Base-by-base conservation (phyloP, 768 basidiomycete genomes). In the Boletellus emodensis region DNA sequence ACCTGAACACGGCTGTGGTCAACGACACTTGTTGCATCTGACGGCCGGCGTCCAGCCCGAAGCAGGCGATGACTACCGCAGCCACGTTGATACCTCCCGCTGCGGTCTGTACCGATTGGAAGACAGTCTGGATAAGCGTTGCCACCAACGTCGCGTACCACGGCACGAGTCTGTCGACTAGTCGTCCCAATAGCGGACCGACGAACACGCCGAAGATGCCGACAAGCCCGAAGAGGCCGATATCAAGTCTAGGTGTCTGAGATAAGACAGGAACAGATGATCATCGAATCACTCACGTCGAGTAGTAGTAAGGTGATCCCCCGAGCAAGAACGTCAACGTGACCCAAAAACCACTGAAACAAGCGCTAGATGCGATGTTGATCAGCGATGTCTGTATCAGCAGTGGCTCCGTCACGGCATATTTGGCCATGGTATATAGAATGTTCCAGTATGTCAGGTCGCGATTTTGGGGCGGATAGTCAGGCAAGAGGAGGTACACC, bases 291-390 rank as follows among this genome's bases (percentile, higher is more conserved):
- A 24, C 77, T 28, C 56, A 80, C 85, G 84, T 87, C 1, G 83
- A 85, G 56, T 85, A 92, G 57, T 83, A 61, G 61, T 91, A 94
- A 1, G 87, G 86, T 3, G 82, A 67, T 5, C 83, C 87, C 7
- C 83, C 84, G 3, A 95, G 81, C 18, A 93, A 71, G 72, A 93
- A 94, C 0, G 90, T 91, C 52, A 89, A 64, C 0, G 85, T 87
- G 4, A 87, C 84, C 85, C 85, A 84, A 56, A 82, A 84, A 56
- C 72, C 77, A 11, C 71, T 74, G 37, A 77, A 83, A 44, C 81
- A 84, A 22, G 84, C 84, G 52, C 77, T 78, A 11, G 74, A 76
- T 24, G 75, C 75, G 14, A 89, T 61, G 55, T 82, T 79, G 60
- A 89, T 73, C 54, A 89, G 65, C 52, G 76, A 72, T 2, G 75